A percentile compares a stretch with the other conserved stretches of the same genome.
Conservation (phyloP, 1,284 basidiomycete species). For the Malassezia sp. region DNA sequence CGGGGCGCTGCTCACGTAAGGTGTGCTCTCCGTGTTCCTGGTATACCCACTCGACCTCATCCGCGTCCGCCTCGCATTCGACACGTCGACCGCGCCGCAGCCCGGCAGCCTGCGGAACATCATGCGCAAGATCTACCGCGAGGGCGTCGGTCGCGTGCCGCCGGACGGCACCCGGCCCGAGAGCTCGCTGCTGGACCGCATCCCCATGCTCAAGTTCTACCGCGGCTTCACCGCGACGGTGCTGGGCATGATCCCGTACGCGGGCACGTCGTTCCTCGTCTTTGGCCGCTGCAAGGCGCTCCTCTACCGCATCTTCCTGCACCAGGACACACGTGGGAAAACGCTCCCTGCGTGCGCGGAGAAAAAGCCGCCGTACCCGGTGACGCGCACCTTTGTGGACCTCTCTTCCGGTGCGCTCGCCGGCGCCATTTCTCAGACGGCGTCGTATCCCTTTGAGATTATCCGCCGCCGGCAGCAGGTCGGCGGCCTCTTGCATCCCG, state of each 20-base stretch:
- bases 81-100: slow-evolving; percentile 54
- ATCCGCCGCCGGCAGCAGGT: slow-evolving; percentile 90
- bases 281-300: slow-evolving; percentile 41
- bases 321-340: slow-evolving; percentile 18
- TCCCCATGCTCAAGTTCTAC: slow-evolving; percentile 66
- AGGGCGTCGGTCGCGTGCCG: slow-evolving; percentile 51
- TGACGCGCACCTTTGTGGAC: slow-evolving; percentile 49
- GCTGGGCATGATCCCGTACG: slow-evolving; percentile 75
- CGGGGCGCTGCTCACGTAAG: too few relatives aligned
- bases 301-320: slow-evolving; percentile 28
- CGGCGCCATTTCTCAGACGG: slow-evolving; percentile 76
- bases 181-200: slow-evolving; percentile 23
- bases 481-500: slow-evolving; percentile 52
- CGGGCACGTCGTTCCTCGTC: slow-evolving; percentile 80
- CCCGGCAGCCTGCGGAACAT: slow-evolving; percentile 29
- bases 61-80: slow-evolving; percentile 85
- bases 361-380: not conserved
- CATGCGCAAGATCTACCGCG: slow-evolving; percentile 37
- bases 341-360: not conserved
- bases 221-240: slow-evolving; percentile 61
- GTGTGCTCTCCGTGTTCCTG: slow-evolving; percentile 70
- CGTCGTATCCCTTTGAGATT: slow-evolving; percentile 92
- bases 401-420: slow-evolving; percentile 79
- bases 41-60: slow-evolving; percentile 94
- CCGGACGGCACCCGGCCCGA: slow-evolving; percentile 49